These are phyloP conservation scores for Skeletonema menzelii DNA, from an alignment of 108 stramenopile species.

Conservation along the genomic window DNA sequence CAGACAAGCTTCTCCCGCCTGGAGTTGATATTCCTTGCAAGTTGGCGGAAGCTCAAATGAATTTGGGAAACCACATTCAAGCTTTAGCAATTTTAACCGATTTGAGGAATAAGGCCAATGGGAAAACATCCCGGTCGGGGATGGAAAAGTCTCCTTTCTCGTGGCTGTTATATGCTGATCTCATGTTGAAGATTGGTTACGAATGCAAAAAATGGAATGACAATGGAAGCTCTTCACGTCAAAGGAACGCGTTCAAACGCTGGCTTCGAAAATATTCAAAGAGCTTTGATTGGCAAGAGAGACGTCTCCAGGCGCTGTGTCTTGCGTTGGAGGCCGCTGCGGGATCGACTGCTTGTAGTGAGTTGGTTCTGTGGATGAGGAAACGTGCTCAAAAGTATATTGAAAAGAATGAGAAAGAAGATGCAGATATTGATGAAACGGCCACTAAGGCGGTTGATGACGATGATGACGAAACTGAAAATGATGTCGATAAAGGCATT, in stretches of 20 bases:
- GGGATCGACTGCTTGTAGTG: conserved; percentile 53
- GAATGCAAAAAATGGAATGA: conserved; percentile 81
- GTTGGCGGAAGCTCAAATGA: conserved; percentile 68
- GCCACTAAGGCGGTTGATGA: conserved; percentile 7
- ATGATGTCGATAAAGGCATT: background rate
- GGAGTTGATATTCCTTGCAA: conserved; percentile 82
- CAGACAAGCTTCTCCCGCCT: conserved; percentile 76
- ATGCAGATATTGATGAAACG: conserved; percentile 7
- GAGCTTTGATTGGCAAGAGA: conserved; percentile 82
- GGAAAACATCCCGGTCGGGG: conserved; percentile 29
- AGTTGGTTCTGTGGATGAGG: conserved; percentile 62
- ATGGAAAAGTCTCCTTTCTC: conserved; percentile 67
- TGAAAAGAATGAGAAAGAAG: conserved; percentile 15
- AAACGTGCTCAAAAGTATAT: conserved; percentile 40
- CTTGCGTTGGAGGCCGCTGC: conserved; percentile 82
- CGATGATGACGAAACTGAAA: conserved; percentile 11
- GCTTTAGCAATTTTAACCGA: conserved; percentile 80
- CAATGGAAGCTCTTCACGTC: conserved; percentile 43
- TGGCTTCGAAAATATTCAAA: conserved; percentile 83
- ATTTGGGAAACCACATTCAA: conserved; percentile 68
- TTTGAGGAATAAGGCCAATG: conserved; percentile 52
- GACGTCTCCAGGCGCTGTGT: conserved; percentile 75
- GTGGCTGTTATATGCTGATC: conserved; percentile 82
- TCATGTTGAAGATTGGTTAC: conserved; percentile 82
- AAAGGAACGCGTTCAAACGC: conserved; percentile 77